Evolutionary conservation across 441 rosid species (phyloP).

Genomic region (Croton laevigatus): DNA sequence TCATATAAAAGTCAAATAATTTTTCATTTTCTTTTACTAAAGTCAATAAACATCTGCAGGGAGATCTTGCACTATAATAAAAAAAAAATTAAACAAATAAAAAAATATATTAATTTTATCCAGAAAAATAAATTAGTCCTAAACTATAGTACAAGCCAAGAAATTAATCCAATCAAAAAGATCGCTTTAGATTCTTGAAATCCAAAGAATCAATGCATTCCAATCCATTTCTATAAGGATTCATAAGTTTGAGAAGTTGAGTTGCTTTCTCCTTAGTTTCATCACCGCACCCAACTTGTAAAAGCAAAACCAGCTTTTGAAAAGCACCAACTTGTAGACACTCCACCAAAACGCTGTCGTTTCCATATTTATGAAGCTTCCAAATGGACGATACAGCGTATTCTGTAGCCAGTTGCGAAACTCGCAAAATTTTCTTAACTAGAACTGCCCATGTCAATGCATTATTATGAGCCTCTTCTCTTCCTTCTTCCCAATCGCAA

Average conservation of each 20-base stretch:
- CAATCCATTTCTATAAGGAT: conserved; percentile 44
- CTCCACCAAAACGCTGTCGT: conserved; percentile 29
- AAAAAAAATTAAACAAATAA: no score
- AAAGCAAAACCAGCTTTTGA: conserved; percentile 50
- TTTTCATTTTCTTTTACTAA: no score
- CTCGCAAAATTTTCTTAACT: conserved; percentile 49
- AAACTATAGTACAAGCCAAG: no score
- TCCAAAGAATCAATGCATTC: conserved; percentile 55
- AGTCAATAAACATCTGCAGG: no score
- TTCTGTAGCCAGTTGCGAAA: conserved; percentile 36
- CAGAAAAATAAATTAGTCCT: no score
- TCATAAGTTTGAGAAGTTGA: conserved; percentile 50
- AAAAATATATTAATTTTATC: no score
- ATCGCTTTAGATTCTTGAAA: conserved; percentile 54
- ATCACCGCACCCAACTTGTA: conserved; percentile 45
- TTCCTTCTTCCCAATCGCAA: conserved; percentile 35
- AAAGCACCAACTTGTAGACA: conserved; percentile 54
- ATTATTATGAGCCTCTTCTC: conserved; percentile 33
- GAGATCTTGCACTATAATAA: no score
- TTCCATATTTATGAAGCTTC: conserved; percentile 37
- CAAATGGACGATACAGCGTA: conserved; percentile 43
- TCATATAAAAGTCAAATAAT: no score
- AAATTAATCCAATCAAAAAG: conserved; percentile 27
- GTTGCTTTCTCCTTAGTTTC: conserved; percentile 51
- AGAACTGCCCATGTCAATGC: conserved; percentile 40